Percentiles rank a stretch among this genome's conserved stretches.
These are phyloP conservation scores for Russula griseocarnosa DNA, from an alignment of 768 basidiomycete species.

Conservation along the genomic window DNA sequence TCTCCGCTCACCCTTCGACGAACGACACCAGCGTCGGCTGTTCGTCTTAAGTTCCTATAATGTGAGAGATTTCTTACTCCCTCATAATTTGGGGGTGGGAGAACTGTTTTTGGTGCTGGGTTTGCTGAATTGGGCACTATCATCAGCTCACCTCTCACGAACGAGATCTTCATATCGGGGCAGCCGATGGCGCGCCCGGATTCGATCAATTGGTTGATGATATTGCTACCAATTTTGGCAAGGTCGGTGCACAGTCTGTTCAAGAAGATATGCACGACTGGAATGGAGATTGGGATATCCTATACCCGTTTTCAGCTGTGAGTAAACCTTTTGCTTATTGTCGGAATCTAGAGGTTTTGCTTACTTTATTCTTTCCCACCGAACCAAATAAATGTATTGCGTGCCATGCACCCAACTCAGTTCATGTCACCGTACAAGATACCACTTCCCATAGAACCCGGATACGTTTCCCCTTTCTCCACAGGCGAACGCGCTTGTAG, in stretches of 20 bases:
- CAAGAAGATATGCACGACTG: constrained; percentile 64
- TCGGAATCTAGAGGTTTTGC: neutral
- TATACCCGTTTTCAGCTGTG: constrained; percentile 79
- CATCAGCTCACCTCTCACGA: constrained; percentile 64
- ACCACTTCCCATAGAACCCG: constrained; percentile 47
- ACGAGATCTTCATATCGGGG: constrained; percentile 74
- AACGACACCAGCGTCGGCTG: constrained; percentile 80
- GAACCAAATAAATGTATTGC: neutral
- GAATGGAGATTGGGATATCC: constrained; percentile 83
- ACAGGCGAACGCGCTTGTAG: constrained; percentile 41
- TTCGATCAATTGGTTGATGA: constrained; percentile 57
- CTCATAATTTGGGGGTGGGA: neutral
- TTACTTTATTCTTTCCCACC: neutral
- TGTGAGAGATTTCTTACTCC: constrained; percentile 42
- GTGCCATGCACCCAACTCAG: constrained; percentile 36
- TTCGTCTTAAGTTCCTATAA: constrained; percentile 85
- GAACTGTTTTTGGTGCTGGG: neutral
- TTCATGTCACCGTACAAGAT: constrained; percentile 86
- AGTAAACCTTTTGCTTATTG: constrained; percentile 25
- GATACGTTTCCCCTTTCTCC: constrained; percentile 32
- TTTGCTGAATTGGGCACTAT: neutral
- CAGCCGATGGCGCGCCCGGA: constrained; percentile 79
- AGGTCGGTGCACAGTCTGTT: constrained; percentile 38
- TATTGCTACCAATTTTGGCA: constrained; percentile 61
- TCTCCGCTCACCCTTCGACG: constrained; percentile 63